Evolutionary conservation across 2,329 filamentous ascomycete species (phyloP), one percentile per base, ranked within the genome.

Genomic region (Neonectria neomacrospora): DNA sequence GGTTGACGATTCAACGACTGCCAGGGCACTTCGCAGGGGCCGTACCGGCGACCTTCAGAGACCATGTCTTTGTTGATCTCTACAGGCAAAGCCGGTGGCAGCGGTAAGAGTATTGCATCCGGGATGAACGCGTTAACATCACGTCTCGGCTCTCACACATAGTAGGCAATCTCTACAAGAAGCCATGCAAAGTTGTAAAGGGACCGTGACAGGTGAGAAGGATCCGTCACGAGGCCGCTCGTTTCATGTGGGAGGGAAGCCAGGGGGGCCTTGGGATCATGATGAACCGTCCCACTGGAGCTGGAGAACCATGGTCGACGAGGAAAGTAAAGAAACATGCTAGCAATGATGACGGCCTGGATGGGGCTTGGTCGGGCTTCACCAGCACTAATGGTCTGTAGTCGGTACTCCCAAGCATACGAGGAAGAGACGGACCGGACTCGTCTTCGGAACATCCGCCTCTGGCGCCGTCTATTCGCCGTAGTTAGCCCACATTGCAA

Each of bases 281-380:
- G 41, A 67, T 42, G 69, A 73, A 73, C 71, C 69, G 66, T 62
- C 45, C 60, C 64, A 64, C 65, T 66, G 65, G 69, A 59, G 51
- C 58, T 64, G 54, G 55, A 62, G 65, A 71, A 70, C 58, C 48
- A 62, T 61, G 45, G 47, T 37, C 8, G 18, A 37, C 28, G 47
- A 58, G 41, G 34, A 52, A 22, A 32, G 45, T 23, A 20, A 44
- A 30, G 18, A 52, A 58, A 52, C 44, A 22, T 50, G 44, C 39
- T 50, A 41, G 41, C 37, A 18, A 39, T 58, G 56, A 58, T 50
- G 50, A 52, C 26, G 56, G 22, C 39, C 23, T 60, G 23, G 57
- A 50, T 50, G 34, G 57, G 34, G 34, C 28, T 12, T n/a, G 18
- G 41, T 55, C 22, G 22, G 26, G 52, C 54, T 53, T 53, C 20